These are phyloP conservation scores for Pisolithus marmoratus DNA, from an alignment of 768 basidiomycete genomes.

Conservation along the genomic window DNA sequence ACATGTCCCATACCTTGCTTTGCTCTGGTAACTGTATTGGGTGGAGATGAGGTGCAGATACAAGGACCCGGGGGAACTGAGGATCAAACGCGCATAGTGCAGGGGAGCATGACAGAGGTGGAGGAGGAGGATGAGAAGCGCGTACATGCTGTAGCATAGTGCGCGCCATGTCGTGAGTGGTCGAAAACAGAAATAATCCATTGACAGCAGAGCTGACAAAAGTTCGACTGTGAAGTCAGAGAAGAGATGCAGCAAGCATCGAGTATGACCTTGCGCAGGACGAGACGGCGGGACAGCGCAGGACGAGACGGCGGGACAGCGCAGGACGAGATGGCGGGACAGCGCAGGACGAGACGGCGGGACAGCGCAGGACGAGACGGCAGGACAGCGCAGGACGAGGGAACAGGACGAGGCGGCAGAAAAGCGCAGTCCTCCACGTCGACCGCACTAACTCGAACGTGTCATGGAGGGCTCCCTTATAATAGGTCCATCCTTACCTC, in stretches of 20 bases:
- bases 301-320: no score
- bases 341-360: no score
- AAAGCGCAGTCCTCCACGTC: constrained; percentile 48
- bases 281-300: no score
- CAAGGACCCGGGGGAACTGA: constrained; percentile 55
- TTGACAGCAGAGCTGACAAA: constrained; percentile 18
- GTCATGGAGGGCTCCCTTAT: neutral
- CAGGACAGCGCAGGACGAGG: no score
- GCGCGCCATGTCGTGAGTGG: constrained; percentile 14
- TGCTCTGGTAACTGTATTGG: constrained; percentile 46
- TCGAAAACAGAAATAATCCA: constrained; percentile 8
- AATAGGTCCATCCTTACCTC: constrained; percentile 28
- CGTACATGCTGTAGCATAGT: constrained; percentile 10
- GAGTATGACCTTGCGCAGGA: constrained; percentile 49
- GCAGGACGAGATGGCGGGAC: no score
- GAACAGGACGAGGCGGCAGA: constrained; percentile 46
- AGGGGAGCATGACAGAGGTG: constrained; percentile 39
- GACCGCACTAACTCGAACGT: constrained; percentile 33
- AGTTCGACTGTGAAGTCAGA: constrained; percentile 17
- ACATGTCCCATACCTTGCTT: constrained; percentile 44
- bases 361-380: no score
- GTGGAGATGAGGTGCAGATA: constrained; percentile 65
- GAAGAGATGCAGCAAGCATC: neutral
- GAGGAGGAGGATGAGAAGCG: constrained; percentile 27
- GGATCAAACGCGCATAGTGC: constrained; percentile 59